These are phyloP conservation scores for Datisca glomerata DNA, from an alignment of 306 rosid genomes.

Conservation along the genomic window DNA sequence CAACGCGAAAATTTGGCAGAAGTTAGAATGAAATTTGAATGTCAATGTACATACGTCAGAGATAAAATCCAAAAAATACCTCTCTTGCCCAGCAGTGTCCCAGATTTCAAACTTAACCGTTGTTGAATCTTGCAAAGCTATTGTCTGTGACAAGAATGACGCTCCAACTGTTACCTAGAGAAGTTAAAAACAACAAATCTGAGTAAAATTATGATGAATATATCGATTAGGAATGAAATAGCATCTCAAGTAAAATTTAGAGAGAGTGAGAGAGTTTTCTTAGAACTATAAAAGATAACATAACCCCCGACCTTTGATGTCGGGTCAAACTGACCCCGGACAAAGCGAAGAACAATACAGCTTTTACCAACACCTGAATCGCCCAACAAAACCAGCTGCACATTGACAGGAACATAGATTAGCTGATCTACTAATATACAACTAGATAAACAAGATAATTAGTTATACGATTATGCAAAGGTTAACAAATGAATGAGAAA, in stretches of 20 bases:
- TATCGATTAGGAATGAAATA: too few species aligned
- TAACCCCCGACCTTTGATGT: slow-evolving; percentile 70
- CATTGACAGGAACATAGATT: slow-evolving; percentile 17
- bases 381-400: slow-evolving; percentile 89
- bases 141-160: slow-evolving; percentile 95
- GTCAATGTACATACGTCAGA: too few species aligned
- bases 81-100: slow-evolving; percentile 99
- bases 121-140: slow-evolving; percentile 96
- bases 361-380: slow-evolving; percentile 99
- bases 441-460: too few species aligned
- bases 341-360: slow-evolving; percentile 96
- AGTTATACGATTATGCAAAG: too few species aligned
- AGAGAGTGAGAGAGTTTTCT: background rate
- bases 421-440: background rate
- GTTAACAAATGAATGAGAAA: background rate
- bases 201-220: background rate
- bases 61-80: too few species aligned
- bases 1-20: background rate
- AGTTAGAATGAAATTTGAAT: slow-evolving; percentile 1
- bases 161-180: slow-evolving; percentile 98
- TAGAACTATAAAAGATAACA: slow-evolving; percentile 6
- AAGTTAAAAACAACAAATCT: slow-evolving; percentile 18
- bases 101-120: slow-evolving; percentile 99
- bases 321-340: slow-evolving; percentile 98
- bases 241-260: too few species aligned